Conservation (phyloP, 768 basidiomycete species). For the Termitomyces sp. region DNA sequence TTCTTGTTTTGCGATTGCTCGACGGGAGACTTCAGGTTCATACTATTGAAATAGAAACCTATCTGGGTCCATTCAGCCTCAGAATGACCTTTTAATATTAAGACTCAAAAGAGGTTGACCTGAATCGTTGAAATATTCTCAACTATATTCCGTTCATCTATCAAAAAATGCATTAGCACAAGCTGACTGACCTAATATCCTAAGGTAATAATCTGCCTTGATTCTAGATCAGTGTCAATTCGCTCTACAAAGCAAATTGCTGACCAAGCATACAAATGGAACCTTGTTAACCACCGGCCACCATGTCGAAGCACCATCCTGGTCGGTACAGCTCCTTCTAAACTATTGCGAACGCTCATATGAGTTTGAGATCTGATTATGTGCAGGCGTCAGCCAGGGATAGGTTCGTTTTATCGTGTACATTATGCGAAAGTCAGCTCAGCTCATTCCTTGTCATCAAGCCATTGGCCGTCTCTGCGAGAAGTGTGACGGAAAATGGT, state of each 20-base stretch:
- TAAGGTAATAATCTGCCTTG: too few species aligned
- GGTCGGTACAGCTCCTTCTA: constrained; percentile 31
- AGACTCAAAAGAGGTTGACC: too few species aligned
- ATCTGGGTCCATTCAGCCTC: neutral
- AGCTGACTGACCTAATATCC: too few species aligned
- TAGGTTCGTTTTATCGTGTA: constrained; percentile 50
- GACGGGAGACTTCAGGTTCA: neutral
- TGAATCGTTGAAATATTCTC: too few species aligned
- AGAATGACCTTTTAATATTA: too few species aligned
- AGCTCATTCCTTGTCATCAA: constrained; percentile 27
- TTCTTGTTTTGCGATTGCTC: constrained; percentile 4
- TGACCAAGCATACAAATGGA: constrained; percentile 6
- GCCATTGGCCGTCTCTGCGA: constrained; percentile 98
- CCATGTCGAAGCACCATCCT: constrained; percentile 90
- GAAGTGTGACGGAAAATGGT: constrained; percentile 99
- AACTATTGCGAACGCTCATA: neutral
- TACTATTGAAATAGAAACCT: neutral
- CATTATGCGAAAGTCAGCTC: constrained; percentile 2
- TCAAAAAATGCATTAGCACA: too few species aligned
- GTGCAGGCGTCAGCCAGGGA: constrained; percentile 97
- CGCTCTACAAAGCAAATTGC: neutral
- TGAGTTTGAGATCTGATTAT: constrained; percentile 82
- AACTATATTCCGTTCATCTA: too few species aligned
- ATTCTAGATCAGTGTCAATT: too few species aligned
- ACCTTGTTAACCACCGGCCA: constrained; percentile 7